These are phyloP conservation scores for Luzula sylvatica DNA, from an alignment of 176 grass and related monocot genomes.

Conservation along the genomic window DNA sequence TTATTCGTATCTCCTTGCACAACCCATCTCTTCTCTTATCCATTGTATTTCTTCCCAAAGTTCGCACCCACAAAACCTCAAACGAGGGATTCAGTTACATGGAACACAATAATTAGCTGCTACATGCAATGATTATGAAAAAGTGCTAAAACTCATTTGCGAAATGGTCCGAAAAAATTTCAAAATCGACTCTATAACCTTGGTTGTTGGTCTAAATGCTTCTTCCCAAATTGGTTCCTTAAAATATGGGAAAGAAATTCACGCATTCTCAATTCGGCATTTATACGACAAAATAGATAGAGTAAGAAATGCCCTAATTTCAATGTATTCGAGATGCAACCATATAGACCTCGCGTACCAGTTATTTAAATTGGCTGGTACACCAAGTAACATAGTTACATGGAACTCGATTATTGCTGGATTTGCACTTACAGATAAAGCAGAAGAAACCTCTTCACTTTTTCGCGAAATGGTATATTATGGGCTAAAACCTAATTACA, in stretches of 20 bases:
- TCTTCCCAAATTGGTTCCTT: slow-evolving; percentile 24
- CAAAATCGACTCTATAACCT: slow-evolving; percentile 27
- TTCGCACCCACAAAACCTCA: background rate
- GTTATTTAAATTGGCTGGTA: slow-evolving; percentile 26
- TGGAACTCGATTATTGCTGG: slow-evolving; percentile 58
- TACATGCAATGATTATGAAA: slow-evolving; percentile 6
- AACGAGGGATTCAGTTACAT: slow-evolving; percentile 31
- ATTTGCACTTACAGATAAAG: slow-evolving; percentile 30
- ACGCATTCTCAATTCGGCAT: slow-evolving; percentile 27
- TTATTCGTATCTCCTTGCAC: background rate
- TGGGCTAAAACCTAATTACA: slow-evolving; percentile 47
- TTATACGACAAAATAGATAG: slow-evolving; percentile 8
- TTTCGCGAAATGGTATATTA: slow-evolving; percentile 37
- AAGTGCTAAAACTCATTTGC: slow-evolving; percentile 12
- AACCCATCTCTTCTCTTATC: slow-evolving; percentile 5
- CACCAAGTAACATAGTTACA: slow-evolving; percentile 31
- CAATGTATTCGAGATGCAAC: slow-evolving; percentile 59
- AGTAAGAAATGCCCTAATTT: slow-evolving; percentile 40
- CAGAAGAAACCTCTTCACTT: slow-evolving; percentile 35
- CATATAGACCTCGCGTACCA: slow-evolving; percentile 23
- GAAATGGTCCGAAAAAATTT: slow-evolving; percentile 5
- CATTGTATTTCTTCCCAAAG: background rate
- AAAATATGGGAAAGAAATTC: slow-evolving; percentile 46
- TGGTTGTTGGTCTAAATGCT: slow-evolving; percentile 47
- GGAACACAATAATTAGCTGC: slow-evolving; percentile 23